Conservation (phyloP, 2,329 filamentous ascomycete species). For the Cercospora sp. region DNA sequence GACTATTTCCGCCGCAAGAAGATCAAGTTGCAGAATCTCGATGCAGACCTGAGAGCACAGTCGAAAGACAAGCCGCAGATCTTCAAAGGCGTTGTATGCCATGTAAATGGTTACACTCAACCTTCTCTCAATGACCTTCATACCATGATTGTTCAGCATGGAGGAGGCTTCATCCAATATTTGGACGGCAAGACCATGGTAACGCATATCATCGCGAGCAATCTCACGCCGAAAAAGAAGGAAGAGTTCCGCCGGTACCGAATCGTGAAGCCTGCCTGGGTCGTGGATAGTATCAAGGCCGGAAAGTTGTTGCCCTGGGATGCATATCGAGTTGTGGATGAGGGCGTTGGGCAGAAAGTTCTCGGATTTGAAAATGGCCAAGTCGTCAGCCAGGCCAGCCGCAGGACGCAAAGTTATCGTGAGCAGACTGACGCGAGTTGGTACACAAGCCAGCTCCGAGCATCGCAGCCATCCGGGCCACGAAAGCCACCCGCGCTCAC, state of each 20-base stretch:
- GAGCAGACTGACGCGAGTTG: conserved; percentile 82
- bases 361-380: conserved; percentile 64
- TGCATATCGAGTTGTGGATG: conserved; percentile 78
- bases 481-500: conserved; percentile 25
- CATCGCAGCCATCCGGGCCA: conserved; percentile 12
- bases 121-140: conserved; percentile 89
- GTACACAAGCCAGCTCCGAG: conserved; percentile 69
- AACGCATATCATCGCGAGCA: conserved; percentile 89
- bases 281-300: conserved; percentile 82
- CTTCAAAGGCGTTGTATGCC: conserved; percentile 86
- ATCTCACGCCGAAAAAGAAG: conserved; percentile 86
- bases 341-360: conserved; percentile 79
- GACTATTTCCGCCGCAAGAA: conserved; percentile 97
- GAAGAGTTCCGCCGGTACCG: conserved; percentile 85
- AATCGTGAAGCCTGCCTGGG: conserved; percentile 92
- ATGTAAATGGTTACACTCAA: conserved; percentile 95
- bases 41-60: conserved; percentile 73
- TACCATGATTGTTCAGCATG: conserved; percentile 82
- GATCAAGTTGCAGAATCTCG: conserved; percentile 93
- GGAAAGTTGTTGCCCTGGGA: conserved; percentile 84
- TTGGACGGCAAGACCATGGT: conserved; percentile 91
- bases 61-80: conserved; percentile 73
- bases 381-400: conserved; percentile 66
- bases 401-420: conserved; percentile 65
- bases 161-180: conserved; percentile 94